Percentiles rank a stretch among this genome's conserved stretches.
These are phyloP conservation scores for Eucalyptus melliodora DNA, from an alignment of 345 rosid species.

Conservation along the genomic window DNA sequence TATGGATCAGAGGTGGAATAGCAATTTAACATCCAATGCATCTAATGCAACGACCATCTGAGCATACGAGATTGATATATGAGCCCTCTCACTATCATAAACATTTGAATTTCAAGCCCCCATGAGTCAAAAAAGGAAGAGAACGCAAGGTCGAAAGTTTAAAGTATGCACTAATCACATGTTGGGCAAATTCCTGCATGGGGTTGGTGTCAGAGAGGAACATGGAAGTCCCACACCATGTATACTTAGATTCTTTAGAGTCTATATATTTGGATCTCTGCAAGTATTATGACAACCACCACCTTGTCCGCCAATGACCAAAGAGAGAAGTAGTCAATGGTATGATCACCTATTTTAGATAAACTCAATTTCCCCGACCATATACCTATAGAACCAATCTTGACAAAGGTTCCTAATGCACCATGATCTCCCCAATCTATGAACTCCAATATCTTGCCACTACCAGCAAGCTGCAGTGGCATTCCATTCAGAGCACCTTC, in stretches of 20 bases:
- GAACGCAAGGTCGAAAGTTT: neutral
- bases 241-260: neutral
- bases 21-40: neutral
- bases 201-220: neutral
- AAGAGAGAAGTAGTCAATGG: neutral
- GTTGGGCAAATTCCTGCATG: neutral
- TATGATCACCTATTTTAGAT: neutral
- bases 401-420: conserved; percentile 71
- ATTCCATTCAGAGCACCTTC: conserved; percentile 91
- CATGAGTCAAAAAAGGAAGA: neutral
- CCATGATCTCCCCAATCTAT: conserved; percentile 94
- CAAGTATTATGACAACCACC: neutral
- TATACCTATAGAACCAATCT: conserved; percentile 79
- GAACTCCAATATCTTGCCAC: conserved; percentile 72
- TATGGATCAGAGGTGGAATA: neutral
- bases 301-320: neutral
- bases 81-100: neutral
- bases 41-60: neutral
- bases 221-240: neutral
- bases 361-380: neutral
- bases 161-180: neutral
- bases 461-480: conserved; percentile 90
- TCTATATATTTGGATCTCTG: neutral
- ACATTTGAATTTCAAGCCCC: neutral
- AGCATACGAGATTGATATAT: neutral